Evolutionary conservation across 2,329 filamentous ascomycete genomes (phyloP).

Genomic region (Fusarium lyarnte): DNA sequence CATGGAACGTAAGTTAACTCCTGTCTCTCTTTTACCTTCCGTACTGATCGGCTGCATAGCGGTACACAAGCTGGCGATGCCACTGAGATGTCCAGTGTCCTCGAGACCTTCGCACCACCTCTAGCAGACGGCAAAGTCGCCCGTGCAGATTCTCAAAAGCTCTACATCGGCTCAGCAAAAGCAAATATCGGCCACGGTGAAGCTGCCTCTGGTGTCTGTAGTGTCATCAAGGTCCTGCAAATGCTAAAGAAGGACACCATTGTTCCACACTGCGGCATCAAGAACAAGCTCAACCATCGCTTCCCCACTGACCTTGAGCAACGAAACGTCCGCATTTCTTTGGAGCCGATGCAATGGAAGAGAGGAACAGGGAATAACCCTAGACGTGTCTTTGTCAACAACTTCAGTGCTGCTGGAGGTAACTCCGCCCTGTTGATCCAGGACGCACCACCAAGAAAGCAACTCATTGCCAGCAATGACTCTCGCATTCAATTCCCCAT

Average conservation of each 20-base stretch:
- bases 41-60: fast-evolving
- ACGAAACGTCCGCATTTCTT: conserved; percentile 62
- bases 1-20: conserved; percentile 65
- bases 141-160: conserved; percentile 8
- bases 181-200: conserved; percentile 73
- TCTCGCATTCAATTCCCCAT: conserved; percentile 14
- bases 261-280: conserved; percentile 64
- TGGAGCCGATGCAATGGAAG: conserved; percentile 61
- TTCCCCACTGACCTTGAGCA: conserved; percentile 54
- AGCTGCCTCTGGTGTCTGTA: conserved; percentile 65
- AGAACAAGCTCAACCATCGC: conserved; percentile 56
- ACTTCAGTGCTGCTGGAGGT: conserved; percentile 76
- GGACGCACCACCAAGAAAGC: conserved; percentile 52
- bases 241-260: conserved; percentile 60
- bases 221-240: conserved; percentile 64
- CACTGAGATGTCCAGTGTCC: conserved; percentile 83
- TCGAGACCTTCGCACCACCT: conserved; percentile 60
- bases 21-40: fast-evolving
- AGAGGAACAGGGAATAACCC: conserved; percentile 48
- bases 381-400: conserved; percentile 68
- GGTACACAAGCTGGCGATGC: conserved; percentile 78
- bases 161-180: conserved; percentile 72
- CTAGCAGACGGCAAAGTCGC: neutral
- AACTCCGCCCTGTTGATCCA: conserved; percentile 75
- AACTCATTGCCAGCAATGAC: conserved; percentile 55